These are phyloP conservation scores for Boletus coccyginus DNA, from an alignment of 768 basidiomycete genomes.

Conservation along the genomic window DNA sequence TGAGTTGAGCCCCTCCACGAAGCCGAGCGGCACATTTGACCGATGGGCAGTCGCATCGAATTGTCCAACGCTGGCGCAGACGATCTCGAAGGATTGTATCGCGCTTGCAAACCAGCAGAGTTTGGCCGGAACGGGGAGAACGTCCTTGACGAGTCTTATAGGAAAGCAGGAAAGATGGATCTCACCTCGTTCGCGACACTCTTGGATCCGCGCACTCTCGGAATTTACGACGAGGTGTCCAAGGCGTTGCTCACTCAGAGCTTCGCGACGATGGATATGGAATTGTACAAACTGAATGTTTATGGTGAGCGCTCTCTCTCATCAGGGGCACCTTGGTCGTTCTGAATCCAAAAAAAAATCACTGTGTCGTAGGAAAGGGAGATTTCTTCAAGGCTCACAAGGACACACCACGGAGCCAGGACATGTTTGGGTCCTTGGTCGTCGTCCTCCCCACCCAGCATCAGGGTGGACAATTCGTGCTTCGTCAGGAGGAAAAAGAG, in stretches of 20 bases:
- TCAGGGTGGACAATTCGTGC: constrained; percentile 11
- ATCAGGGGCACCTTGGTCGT: no score
- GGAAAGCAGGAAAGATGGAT: constrained; percentile 49
- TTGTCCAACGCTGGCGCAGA: neutral
- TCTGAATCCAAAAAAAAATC: no score
- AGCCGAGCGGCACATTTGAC: neutral
- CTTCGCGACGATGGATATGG: constrained; percentile 3
- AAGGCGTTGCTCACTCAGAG: constrained; percentile 1
- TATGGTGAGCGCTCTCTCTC: constrained; percentile 33
- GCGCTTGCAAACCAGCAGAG: constrained; percentile 6
- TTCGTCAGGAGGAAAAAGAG: constrained; percentile 1
- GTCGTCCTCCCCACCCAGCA: constrained; percentile 42
- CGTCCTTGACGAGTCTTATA: constrained; percentile 16
- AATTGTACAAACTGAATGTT: constrained; percentile 48
- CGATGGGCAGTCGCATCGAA: neutral
- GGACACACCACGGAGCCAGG: constrained; percentile 33
- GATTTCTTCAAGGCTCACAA: constrained; percentile 12
- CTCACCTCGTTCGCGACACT: constrained; percentile 28
- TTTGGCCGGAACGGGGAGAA: constrained; percentile 3
- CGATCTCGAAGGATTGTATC: neutral
- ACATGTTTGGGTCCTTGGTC: constrained; percentile 53
- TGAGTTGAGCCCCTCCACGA: neutral
- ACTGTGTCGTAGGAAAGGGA: neutral
- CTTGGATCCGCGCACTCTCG: neutral
- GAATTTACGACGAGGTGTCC: neutral